Base-by-base conservation (phyloP, 345 rosid genomes). In the Eucalyptus regnans region DNA sequence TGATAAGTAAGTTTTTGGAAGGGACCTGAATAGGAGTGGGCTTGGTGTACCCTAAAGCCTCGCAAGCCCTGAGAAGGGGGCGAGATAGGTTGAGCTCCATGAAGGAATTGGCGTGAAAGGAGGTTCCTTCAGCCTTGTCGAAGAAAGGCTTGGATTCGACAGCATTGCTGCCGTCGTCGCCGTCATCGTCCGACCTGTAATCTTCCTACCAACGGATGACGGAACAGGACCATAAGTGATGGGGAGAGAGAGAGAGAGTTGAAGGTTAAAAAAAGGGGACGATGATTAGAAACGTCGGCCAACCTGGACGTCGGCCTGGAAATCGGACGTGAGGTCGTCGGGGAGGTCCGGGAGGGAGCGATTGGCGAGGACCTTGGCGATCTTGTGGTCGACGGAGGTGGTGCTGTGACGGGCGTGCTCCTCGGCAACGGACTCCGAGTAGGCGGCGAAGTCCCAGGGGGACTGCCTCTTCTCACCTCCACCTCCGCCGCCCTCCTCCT, bases 21-120 rank as follows among this genome's bases (percentile, higher is more conserved):
- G 22, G 71, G 88, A 97, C 99, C 99, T 96, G 99, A 89, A 98
- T 97, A 13, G 99, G 99, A 2, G 99, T 98, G 91, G 98, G 99
- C 90, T 97, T 96, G 83, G 92, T 88, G 90, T 97, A 97, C 49
- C 99, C 99, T 91, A 98, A 93, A 43, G 94, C 96, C 91, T 98
- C 98, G 62, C 99, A 96, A 89, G 98, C 98, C 87, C 96, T 95
- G 91, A 97, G 99, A 93, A 98, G 89, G 6, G 97, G 98, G 15
- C 99, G 96, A 52, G 99, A 98, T 62, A 98, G 92, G 85, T 98
- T 96, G 31, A 97, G 98, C 91, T 98, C 98, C 90, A 98, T 94
- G 91, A 98, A 98, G 3, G 99, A 93, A 91, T 95, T 91, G 23
- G 98, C 98, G 87, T 95, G 94, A 89, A 95, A 98, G 16, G 99